Evolutionary conservation across 2,329 filamentous ascomycete genomes (phyloP).

Genomic region (Tolypocladium paradoxum): DNA sequence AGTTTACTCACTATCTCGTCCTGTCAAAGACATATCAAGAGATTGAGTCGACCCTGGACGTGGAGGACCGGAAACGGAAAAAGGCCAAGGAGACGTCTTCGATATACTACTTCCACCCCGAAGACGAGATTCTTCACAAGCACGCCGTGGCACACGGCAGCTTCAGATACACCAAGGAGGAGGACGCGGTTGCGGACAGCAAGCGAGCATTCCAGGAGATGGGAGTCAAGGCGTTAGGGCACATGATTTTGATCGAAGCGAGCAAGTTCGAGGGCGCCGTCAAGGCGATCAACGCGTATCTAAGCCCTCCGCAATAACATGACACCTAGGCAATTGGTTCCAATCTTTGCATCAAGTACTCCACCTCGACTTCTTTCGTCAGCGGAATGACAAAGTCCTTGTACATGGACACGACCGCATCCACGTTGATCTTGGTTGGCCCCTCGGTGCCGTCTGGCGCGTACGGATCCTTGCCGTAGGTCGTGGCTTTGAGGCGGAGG

Average conservation of each 20-base stretch:
- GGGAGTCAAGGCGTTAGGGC: slow-evolving; percentile 75
- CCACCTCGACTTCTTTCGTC: slow-evolving; percentile 97
- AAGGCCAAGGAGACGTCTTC: slow-evolving; percentile 51
- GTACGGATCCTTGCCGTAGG: slow-evolving; percentile 85
- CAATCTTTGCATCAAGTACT: slow-evolving; percentile 92
- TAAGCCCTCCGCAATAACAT: slow-evolving; percentile 40
- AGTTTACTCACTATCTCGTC: slow-evolving; percentile 87
- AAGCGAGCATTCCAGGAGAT: slow-evolving; percentile 91
- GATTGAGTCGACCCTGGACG: slow-evolving; percentile 68
- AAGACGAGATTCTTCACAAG: slow-evolving; percentile 81
- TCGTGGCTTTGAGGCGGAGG: slow-evolving; percentile 77
- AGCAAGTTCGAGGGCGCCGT: slow-evolving; percentile 65
- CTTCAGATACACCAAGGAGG: slow-evolving; percentile 71
- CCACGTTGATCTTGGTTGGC: slow-evolving; percentile 77
- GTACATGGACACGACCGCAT: slow-evolving; percentile 86
- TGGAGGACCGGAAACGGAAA: slow-evolving; percentile 49
- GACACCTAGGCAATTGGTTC: slow-evolving; percentile 21
- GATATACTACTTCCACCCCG: slow-evolving; percentile 86
- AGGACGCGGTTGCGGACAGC: slow-evolving; percentile 74
- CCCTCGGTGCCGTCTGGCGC: slow-evolving; percentile 40
- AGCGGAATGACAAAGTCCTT: slow-evolving; percentile 87
- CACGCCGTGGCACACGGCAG: slow-evolving; percentile 59
- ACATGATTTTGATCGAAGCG: slow-evolving; percentile 79
- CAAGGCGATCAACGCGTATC: slow-evolving; percentile 63
- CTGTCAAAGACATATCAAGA: slow-evolving; percentile 89